Conservation (phyloP, 139 green algal species). For the Cymbomonas tetramitiformis region DNA sequence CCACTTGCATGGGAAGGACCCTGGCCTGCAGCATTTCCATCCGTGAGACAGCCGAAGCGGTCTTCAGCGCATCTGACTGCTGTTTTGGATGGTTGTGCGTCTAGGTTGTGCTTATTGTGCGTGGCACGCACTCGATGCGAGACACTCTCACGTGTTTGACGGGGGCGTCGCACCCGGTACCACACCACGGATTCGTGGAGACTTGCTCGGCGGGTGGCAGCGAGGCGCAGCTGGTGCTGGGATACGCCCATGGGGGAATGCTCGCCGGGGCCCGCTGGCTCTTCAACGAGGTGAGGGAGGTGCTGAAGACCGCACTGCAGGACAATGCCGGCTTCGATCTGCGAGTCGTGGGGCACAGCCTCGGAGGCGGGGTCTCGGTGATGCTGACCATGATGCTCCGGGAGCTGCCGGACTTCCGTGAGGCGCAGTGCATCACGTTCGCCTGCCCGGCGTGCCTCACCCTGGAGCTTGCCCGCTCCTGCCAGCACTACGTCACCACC, state of each 20-base stretch:
- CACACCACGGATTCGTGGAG: too few species aligned
- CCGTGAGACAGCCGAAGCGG: too few species aligned
- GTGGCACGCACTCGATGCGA: constrained; percentile 34
- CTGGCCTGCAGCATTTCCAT: too few species aligned
- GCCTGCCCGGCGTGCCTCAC: constrained; percentile 34
- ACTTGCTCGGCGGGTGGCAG: neutral
- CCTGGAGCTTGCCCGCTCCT: constrained; percentile 29
- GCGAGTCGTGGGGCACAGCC: constrained; percentile 30
- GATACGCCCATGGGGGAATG: constrained; percentile 39
- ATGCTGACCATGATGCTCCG: constrained; percentile 32
- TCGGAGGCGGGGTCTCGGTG: constrained; percentile 31
- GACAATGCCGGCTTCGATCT: constrained; percentile 11
- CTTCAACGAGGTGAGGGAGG: neutral
- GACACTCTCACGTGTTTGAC: constrained; percentile 34
- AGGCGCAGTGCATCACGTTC: constrained; percentile 24
- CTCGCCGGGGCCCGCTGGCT: constrained; percentile 28
- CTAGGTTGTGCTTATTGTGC: constrained; percentile 31
- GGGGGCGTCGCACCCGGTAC: neutral
- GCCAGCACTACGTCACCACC: constrained; percentile 29
- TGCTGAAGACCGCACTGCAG: constrained; percentile 1
- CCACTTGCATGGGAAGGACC: too few species aligned
- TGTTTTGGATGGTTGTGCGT: too few species aligned
- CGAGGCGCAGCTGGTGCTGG: constrained; percentile 24
- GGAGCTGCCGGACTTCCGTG: constrained; percentile 11
- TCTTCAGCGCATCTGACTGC: too few species aligned